Conservation (phyloP, 2,329 filamentous ascomycete genomes). For the Diaporthe sp. region DNA sequence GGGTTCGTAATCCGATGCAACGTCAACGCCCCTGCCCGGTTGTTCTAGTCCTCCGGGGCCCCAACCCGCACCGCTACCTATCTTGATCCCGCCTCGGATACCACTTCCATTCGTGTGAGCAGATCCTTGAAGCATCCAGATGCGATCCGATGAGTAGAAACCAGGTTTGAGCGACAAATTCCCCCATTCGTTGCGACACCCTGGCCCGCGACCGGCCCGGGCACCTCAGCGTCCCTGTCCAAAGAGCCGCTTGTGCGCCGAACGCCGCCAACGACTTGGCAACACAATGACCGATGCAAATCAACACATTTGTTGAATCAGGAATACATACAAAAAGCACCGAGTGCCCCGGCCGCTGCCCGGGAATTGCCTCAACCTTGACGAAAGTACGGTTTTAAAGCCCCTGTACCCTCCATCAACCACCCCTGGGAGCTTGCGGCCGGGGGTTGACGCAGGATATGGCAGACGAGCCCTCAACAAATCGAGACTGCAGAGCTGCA, state of each 20-base stretch:
- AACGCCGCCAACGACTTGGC: slow-evolving; percentile 15
- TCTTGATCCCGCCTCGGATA: slow-evolving; percentile 3
- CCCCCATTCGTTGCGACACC: slow-evolving; percentile 2
- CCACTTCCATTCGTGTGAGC: not conserved
- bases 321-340: slow-evolving; percentile 1
- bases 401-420: not conserved
- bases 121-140: slow-evolving; percentile 8
- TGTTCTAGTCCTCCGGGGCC: not conserved
- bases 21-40: not conserved
- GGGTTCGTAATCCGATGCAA: not conserved
- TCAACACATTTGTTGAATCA: not conserved
- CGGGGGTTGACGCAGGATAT: not conserved
- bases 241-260: slow-evolving; percentile 15
- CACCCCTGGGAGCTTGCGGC: not conserved
- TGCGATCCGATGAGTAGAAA: not conserved
- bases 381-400: not conserved
- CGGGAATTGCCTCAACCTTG: not conserved
- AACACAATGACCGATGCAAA: not conserved
- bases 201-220: not conserved
- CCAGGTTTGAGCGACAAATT: slow-evolving; percentile 25
- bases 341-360: too few relatives aligned
- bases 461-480: slow-evolving; percentile 5
- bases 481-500: not conserved
- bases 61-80: slow-evolving; percentile 3
- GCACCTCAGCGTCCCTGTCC: not conserved